A percentile compares a stretch with the other conserved stretches of the same genome.
These are phyloP conservation scores for Primulina tabacum DNA, from an alignment of 257 asterid genomes.

Conservation along the genomic window DNA sequence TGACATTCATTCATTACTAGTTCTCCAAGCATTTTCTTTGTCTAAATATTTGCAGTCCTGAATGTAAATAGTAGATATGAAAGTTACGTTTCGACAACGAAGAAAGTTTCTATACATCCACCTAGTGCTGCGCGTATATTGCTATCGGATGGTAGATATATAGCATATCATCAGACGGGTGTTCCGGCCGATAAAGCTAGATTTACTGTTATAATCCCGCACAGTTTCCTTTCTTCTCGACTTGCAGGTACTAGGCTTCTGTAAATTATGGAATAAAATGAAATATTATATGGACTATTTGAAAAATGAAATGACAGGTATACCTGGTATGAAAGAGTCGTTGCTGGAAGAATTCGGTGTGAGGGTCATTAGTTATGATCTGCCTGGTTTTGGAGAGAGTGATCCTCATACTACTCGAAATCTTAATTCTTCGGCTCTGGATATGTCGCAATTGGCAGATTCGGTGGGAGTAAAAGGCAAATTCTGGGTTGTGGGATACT, in stretches of 20 bases:
- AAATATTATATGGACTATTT: not conserved
- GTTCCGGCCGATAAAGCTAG: constrained; percentile 69
- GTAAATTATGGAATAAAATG: not conserved
- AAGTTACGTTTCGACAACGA: constrained; percentile 34
- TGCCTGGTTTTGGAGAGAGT: constrained; percentile 95
- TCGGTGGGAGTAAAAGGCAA: constrained; percentile 53
- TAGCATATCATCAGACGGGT: constrained; percentile 74
- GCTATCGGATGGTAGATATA: constrained; percentile 77
- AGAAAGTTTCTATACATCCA: constrained; percentile 60
- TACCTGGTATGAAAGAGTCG: constrained; percentile 52
- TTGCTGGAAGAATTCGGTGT: constrained; percentile 80
- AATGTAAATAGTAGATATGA: constrained; percentile 41
- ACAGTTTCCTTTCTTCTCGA: constrained; percentile 74
- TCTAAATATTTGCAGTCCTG: constrained; percentile 44
- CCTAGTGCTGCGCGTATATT: constrained; percentile 56
- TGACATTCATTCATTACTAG: not conserved
- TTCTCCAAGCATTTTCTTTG: not conserved
- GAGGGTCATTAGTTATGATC: constrained; percentile 73
- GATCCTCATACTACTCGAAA: constrained; percentile 65
- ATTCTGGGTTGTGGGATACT: constrained; percentile 82
- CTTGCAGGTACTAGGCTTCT: constrained; percentile 49
- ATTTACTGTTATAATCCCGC: constrained; percentile 54
- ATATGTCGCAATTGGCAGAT: constrained; percentile 63
- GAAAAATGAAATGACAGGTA: constrained; percentile 43
- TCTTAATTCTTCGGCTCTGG: constrained; percentile 77